These are phyloP conservation scores for Microbotryomycetes sp. DNA, from an alignment of 1,284 basidiomycete species.

Conservation along the genomic window DNA sequence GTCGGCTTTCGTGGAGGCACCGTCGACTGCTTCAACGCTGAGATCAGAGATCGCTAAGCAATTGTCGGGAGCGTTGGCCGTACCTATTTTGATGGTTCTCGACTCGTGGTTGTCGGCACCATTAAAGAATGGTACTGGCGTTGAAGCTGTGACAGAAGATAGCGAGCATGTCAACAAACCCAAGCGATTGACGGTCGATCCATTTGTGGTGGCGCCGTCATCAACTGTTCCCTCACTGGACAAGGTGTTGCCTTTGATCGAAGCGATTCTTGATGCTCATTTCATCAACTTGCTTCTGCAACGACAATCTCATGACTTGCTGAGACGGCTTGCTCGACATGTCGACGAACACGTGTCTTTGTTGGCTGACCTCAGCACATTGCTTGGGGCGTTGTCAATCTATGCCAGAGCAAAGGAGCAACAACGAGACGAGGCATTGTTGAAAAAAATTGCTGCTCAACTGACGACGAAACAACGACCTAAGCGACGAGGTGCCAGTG, in stretches of 20 bases:
- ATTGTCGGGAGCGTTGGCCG: constrained; percentile 17
- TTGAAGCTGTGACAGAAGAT: not conserved
- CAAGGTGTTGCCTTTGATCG: constrained; percentile 19
- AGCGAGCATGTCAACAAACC: constrained; percentile 4
- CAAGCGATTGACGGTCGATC: constrained; percentile 13
- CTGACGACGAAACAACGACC: not conserved
- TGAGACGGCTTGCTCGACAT: constrained; percentile 25
- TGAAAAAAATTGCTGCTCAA: constrained; percentile 1
- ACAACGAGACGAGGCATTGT: constrained; percentile 1
- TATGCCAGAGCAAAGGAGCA: constrained; percentile 19
- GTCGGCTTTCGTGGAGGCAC: constrained; percentile 17
- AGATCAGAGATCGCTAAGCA: constrained; percentile 20
- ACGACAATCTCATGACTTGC: constrained; percentile 25
- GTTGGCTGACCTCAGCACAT: constrained; percentile 20
- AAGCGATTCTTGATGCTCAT: constrained; percentile 32
- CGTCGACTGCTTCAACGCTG: constrained; percentile 16
- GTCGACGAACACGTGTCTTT: constrained; percentile 16
- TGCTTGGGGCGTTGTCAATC: constrained; percentile 25
- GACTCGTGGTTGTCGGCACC: constrained; percentile 21
- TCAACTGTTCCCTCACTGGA: not conserved
- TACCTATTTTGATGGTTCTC: constrained; percentile 22
- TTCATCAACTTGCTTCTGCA: constrained; percentile 32
- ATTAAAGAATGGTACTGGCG: not conserved
- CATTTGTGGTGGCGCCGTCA: not conserved
- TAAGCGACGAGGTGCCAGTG: not conserved